Conservation (phyloP, 345 rosid species). For the Eucalyptus guilfoylei region DNA sequence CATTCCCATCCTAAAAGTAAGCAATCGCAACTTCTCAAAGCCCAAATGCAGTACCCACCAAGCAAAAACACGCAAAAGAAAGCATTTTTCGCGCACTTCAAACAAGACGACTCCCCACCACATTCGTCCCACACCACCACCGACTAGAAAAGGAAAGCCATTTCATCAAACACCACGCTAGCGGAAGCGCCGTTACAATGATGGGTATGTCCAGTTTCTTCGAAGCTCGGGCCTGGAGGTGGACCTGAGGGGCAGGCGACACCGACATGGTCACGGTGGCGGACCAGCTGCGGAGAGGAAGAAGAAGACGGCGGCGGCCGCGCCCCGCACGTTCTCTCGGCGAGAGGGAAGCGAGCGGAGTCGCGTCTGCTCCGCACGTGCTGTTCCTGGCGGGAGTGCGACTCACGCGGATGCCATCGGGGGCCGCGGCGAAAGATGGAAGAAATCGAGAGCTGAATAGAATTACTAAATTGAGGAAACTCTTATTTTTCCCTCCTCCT, state of each 20-base stretch:
- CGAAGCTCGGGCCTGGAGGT: not conserved
- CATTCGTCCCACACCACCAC: not conserved
- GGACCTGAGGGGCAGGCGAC: not conserved
- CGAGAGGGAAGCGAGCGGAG: not conserved
- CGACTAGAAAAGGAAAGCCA: too few relatives aligned
- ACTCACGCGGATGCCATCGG: not conserved
- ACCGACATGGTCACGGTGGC: not conserved
- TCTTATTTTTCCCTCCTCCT: too few relatives aligned
- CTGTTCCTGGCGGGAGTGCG: not conserved
- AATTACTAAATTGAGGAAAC: too few relatives aligned
- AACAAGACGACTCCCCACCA: not conserved
- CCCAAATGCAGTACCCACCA: not conserved
- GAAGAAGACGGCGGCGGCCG: not conserved
- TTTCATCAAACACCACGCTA: not conserved
- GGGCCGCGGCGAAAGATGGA: not conserved
- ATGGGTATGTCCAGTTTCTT: not conserved
- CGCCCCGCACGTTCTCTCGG: not conserved
- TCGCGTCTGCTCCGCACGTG: not conserved
- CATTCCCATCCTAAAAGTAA: not conserved
- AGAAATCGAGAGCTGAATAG: not conserved
- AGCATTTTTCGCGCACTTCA: not conserved
- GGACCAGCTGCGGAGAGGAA: not conserved
- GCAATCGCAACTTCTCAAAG: not conserved
- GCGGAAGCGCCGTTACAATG: not conserved
- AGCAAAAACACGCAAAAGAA: not conserved